A percentile compares a stretch with the other conserved stretches of the same genome.
These are phyloP conservation scores for Postia placenta DNA, from an alignment of 768 basidiomycete species.

Conservation along the genomic window DNA sequence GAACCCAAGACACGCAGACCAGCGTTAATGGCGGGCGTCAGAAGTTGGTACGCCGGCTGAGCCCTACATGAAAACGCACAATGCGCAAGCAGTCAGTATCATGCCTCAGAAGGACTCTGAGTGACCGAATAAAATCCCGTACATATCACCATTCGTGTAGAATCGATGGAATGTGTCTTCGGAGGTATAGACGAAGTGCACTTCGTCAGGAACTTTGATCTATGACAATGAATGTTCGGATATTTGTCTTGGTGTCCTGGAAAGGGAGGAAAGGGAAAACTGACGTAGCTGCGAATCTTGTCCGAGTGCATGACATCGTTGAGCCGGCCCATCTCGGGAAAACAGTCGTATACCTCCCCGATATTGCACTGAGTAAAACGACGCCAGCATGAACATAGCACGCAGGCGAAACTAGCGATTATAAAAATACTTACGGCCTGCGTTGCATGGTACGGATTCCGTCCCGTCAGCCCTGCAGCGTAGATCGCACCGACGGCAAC, in stretches of 20 bases:
- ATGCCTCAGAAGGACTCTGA: background rate
- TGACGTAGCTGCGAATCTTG: background rate
- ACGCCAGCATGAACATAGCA: too few relatives aligned
- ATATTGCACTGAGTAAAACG: background rate
- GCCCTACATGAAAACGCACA: background rate
- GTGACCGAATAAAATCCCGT: background rate
- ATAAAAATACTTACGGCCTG: background rate
- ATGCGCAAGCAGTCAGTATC: background rate
- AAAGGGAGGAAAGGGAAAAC: background rate
- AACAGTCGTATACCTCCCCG: background rate
- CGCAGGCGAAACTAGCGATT: too few relatives aligned
- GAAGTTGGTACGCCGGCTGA: background rate
- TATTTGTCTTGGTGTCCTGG: background rate
- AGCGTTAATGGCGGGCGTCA: background rate
- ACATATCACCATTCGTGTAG: background rate
- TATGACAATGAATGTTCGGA: too few relatives aligned
- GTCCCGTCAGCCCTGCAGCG: background rate
- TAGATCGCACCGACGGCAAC: background rate
- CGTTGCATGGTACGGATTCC: background rate
- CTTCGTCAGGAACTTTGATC: background rate
- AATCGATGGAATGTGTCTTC: background rate
- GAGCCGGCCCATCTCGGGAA: background rate
- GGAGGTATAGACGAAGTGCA: background rate
- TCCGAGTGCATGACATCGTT: background rate
- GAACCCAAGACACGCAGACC: conserved; percentile 2